Percentiles rank a stretch among this genome's conserved stretches.
These are phyloP conservation scores for Fusarium tjaetaba DNA, from an alignment of 2,329 filamentous ascomycete species.

Conservation along the genomic window DNA sequence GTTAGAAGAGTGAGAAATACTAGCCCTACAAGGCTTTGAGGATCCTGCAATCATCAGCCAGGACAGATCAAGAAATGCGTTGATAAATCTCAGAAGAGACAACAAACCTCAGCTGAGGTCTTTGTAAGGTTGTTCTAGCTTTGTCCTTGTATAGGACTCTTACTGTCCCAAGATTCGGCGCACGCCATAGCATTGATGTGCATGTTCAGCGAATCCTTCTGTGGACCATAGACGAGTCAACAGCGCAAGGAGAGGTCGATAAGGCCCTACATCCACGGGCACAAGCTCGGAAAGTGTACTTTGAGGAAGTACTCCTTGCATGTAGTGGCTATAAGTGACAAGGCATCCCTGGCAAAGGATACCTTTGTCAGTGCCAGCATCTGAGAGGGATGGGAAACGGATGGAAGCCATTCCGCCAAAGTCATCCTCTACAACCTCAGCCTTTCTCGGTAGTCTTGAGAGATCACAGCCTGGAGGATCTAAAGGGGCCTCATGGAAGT, in stretches of 20 bases:
- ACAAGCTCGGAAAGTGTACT: slow-evolving; percentile 30
- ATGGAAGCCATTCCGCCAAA: slow-evolving; percentile 42
- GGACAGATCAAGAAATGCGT: not conserved
- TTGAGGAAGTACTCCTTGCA: slow-evolving; percentile 30
- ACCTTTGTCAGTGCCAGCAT: slow-evolving; percentile 28
- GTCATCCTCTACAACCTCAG: slow-evolving; percentile 31
- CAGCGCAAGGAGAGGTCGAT: slow-evolving; percentile 34
- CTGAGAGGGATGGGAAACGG: slow-evolving; percentile 40
- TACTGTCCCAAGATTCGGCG: slow-evolving; percentile 19
- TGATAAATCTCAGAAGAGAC: not conserved
- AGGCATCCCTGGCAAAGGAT: slow-evolving; percentile 40
- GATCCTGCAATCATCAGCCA: slow-evolving; percentile 24
- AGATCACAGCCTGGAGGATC: slow-evolving; percentile 40
- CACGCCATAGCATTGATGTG: slow-evolving; percentile 39
- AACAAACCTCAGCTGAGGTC: not conserved
- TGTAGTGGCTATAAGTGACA: slow-evolving; percentile 32
- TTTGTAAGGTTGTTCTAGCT: not conserved
- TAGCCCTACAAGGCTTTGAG: not conserved
- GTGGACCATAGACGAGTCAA: slow-evolving; percentile 34
- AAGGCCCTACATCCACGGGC: slow-evolving; percentile 28
- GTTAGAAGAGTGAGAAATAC: not conserved
- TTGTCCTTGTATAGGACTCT: not conserved
- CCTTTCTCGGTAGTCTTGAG: slow-evolving; percentile 29
- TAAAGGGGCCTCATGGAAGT: slow-evolving; percentile 34
- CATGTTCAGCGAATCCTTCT: slow-evolving; percentile 36